A percentile compares a stretch with the other conserved stretches of the same genome.
phyloP scores from a whole-genome alignment of 768 basidiomycete genomes.

The Phlebiopsis gigantea region DNA sequence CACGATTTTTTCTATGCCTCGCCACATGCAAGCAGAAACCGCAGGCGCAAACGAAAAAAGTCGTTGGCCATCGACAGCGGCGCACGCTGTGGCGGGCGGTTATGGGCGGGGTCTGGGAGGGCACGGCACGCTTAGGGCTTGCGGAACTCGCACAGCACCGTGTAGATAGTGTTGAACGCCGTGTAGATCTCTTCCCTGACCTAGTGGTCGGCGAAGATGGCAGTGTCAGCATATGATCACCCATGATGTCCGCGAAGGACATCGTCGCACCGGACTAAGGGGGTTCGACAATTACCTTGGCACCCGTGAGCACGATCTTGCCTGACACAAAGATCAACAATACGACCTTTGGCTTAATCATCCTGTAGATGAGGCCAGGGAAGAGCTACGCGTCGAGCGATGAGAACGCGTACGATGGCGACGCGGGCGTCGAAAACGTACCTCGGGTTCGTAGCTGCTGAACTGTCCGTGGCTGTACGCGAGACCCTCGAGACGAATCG shows the following conservation, averaged over 20 bases:
- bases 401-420: neutral
- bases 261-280: conserved; percentile 5
- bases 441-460: conserved; percentile 97
- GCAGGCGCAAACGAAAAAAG: neutral
- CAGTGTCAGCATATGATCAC: conserved; percentile 16
- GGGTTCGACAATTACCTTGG: conserved; percentile 66
- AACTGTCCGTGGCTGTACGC: conserved; percentile 98
- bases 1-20: conserved; percentile 11
- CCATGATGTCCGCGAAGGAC: neutral
- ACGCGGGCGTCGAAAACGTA: conserved; percentile 31
- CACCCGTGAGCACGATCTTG: conserved; percentile 98
- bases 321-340: conserved; percentile 98
- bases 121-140: conserved; percentile 52
- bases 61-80: no score
- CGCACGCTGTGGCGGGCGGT: conserved; percentile 10
- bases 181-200: conserved; percentile 99
- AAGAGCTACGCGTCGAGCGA: conserved; percentile 58
- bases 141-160: conserved; percentile 92
- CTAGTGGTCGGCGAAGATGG: conserved; percentile 43
- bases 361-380: conserved; percentile 98
- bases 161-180: conserved; percentile 99
- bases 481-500: conserved; percentile 94
- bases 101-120: conserved; percentile 3
- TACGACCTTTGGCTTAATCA: conserved; percentile 99
- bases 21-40: neutral